Base-by-base conservation (phyloP, 768 basidiomycete genomes). In the Boletus reticuloceps region DNA sequence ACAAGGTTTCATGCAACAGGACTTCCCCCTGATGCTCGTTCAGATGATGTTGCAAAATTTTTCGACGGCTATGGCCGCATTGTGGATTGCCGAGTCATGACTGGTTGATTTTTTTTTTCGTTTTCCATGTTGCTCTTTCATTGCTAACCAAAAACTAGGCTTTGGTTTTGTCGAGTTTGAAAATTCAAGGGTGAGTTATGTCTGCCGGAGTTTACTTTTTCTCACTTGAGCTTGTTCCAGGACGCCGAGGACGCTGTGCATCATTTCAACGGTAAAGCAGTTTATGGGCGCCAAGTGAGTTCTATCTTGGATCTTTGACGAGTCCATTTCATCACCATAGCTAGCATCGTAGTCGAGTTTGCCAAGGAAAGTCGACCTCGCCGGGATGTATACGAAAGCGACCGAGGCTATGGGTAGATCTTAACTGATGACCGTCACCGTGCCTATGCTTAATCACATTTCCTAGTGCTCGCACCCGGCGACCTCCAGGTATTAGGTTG, bases 151-250 rank as follows among this genome's bases (percentile, higher is more conserved):
- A 54, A 53, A 58, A 53, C 40, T 56, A 92, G 92, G 92, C 12
- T 99, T 97, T 65, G 97, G 94, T 53, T 99, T 99, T 70, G 85
- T 98, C 62, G 96, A 98, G 72, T 98, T 97, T 66, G 96, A 96
- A 70, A 89, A 78, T 64, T 71, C 88, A 19, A 86, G 89, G 75
- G 94, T 84, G 40, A 25, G 37, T 45, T 47, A 31, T 52, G 19
- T 45, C 36, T 27, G 11, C 27, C 31, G 47, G 36, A 5, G 27
- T 43, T 37, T 42, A 49, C 47, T 50, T 65, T n/a, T 31, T 19
- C 22, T 40, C 11, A n/a, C 47, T 59, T 58, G 57, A 64, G 6
- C 42, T 55, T 55, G 51, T 42, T 58, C 16, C 59, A 95, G 89
- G 97, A 99, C 61, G 96, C 96, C 8, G 95, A 98, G 67, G 94